Evolutionary conservation across 768 basidiomycete genomes (phyloP).

Genomic region (Hysterangium stoloniferum): DNA sequence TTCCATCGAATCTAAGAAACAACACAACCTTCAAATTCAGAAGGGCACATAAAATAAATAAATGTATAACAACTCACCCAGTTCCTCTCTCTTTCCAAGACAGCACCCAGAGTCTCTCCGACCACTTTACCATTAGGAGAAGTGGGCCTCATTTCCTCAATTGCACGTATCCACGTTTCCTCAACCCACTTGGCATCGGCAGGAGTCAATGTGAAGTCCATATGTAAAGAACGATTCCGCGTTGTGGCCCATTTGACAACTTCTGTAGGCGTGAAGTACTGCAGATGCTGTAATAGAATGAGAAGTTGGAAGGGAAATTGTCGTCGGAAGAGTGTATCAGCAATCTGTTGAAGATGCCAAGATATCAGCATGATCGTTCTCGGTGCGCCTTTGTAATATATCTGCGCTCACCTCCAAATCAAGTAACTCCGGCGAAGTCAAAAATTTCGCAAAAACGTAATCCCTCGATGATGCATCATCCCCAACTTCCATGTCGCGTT

Average conservation of each 20-base stretch:
- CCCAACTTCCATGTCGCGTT: conserved; percentile 38
- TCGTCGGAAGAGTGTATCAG: conserved; percentile 87
- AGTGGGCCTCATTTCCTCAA: conserved; percentile 57
- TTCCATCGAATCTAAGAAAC: conserved; percentile 67
- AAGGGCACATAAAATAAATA: conserved; percentile 1
- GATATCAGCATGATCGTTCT: conserved; percentile 6
- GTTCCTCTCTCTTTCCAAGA: conserved; percentile 78
- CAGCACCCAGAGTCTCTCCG: conserved; percentile 60
- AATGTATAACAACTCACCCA: conserved; percentile 39
- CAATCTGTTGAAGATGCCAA: too few species aligned
- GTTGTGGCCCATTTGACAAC: conserved; percentile 54
- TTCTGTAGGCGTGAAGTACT: conserved; percentile 61
- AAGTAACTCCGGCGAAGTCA: conserved; percentile 80
- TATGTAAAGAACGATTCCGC: conserved; percentile 73
- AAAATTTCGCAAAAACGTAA: conserved; percentile 91
- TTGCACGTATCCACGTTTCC: conserved; percentile 51
- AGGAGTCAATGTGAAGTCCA: conserved; percentile 70
- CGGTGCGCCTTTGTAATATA: conserved; percentile 2
- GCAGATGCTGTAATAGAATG: conserved; percentile 68
- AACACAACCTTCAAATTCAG: too few species aligned
- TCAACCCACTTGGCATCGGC: conserved; percentile 70
- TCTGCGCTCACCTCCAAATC: conserved; percentile 66
- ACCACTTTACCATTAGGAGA: conserved; percentile 72
- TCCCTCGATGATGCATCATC: conserved; percentile 54
- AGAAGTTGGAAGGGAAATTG: conserved; percentile 84